Conservation (phyloP, 139 green algal genomes). For the Zygnema cylindricum region DNA sequence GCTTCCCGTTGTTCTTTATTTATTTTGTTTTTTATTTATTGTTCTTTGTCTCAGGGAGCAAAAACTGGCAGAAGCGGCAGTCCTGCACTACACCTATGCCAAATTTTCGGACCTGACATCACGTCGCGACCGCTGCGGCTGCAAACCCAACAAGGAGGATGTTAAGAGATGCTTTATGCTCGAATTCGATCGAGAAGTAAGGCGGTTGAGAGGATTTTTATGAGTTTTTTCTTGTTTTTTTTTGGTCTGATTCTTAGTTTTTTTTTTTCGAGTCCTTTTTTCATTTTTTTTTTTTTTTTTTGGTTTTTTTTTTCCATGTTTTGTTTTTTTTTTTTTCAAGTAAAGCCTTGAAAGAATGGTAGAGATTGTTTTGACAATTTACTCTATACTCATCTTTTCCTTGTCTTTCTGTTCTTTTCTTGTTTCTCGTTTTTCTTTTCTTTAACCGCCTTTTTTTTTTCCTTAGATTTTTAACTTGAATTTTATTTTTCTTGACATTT, state of each 20-base stretch:
- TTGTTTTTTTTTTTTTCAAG: not conserved
- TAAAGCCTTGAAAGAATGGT: not conserved
- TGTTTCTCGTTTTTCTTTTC: not conserved
- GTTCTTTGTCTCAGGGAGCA: conserved; percentile 72
- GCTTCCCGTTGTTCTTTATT: too few relatives aligned
- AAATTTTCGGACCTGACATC: conserved; percentile 62
- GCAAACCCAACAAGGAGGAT: conserved; percentile 79
- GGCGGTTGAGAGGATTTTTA: too few relatives aligned
- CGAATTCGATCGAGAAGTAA: conserved; percentile 77
- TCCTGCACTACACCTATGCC: conserved; percentile 80
- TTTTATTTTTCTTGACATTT: not conserved
- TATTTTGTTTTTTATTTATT: too few relatives aligned
- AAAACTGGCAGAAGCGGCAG: conserved; percentile 72
- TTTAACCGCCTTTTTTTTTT: not conserved
- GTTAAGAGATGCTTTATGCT: conserved; percentile 87
- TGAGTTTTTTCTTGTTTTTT: too few relatives aligned
- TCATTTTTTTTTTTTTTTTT: conserved; percentile 14
- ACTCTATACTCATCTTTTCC: not conserved
- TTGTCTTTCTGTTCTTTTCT: not conserved
- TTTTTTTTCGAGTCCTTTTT: not conserved
- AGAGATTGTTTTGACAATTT: conserved; percentile 10
- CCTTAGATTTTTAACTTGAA: not conserved
- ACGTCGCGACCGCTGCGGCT: conserved; percentile 80
- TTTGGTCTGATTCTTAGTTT: too few relatives aligned
- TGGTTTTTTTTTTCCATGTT: not conserved